Evolutionary conservation across 768 basidiomycete genomes (phyloP).

Genomic region (Galerina sulciceps): DNA sequence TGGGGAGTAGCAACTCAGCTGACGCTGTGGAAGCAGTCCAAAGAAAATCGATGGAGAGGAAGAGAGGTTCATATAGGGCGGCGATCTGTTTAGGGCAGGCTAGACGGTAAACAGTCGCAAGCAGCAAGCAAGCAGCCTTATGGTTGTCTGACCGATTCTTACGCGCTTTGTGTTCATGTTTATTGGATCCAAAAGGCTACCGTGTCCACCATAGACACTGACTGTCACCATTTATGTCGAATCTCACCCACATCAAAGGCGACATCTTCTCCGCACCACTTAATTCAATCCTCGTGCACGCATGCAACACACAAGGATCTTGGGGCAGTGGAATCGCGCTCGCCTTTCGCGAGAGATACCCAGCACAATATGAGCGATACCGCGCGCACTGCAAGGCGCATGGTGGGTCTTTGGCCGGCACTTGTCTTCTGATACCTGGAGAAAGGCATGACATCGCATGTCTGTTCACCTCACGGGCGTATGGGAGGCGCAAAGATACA

Average conservation of each 20-base stretch:
- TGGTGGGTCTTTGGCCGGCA: constrained; percentile 35
- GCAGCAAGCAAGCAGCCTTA: no score
- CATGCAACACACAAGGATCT: constrained; percentile 44
- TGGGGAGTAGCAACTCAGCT: no score
- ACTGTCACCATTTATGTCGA: no score
- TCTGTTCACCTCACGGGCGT: constrained; percentile 44
- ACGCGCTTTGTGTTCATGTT: no score
- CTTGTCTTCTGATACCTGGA: constrained; percentile 40
- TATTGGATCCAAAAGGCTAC: no score
- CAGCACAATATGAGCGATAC: constrained; percentile 37
- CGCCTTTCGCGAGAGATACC: constrained; percentile 37
- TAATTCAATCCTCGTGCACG: constrained; percentile 41
- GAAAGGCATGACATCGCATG: constrained; percentile 41
- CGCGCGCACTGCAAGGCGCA: constrained; percentile 33
- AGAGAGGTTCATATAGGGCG: no score
- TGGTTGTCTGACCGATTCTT: no score
- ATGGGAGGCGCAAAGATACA: constrained; percentile 40
- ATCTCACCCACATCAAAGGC: constrained; percentile 34
- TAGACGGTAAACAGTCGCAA: no score
- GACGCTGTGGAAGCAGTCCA: no score
- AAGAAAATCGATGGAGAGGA: no score
- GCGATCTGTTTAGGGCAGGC: no score
- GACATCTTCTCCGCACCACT: constrained; percentile 41
- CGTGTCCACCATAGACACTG: no score
- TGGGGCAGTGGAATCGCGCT: constrained; percentile 46